These are phyloP conservation scores for Venturia aucupariae DNA, from an alignment of 2,329 filamentous ascomycete species.

Conservation along the genomic window DNA sequence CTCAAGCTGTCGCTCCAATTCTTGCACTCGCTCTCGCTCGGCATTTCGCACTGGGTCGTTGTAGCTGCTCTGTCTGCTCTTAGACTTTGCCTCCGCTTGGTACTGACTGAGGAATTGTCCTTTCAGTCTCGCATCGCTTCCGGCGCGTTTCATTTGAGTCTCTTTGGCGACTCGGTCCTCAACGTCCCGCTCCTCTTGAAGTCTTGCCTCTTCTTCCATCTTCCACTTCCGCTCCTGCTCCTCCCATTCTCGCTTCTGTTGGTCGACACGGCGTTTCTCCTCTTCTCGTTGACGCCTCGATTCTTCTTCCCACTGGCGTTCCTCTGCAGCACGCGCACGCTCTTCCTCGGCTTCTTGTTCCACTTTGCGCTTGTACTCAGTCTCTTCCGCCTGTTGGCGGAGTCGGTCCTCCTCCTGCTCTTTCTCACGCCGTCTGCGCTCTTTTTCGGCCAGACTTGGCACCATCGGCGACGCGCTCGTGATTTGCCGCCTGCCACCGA, in stretches of 20 bases:
- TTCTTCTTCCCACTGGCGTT: constrained; percentile 58
- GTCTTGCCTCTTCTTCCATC: constrained; percentile 61
- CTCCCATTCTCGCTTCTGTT: constrained; percentile 66
- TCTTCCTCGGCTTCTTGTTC: constrained; percentile 54
- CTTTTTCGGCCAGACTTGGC: constrained; percentile 75
- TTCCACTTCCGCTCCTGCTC: constrained; percentile 71
- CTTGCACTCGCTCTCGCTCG: constrained; percentile 54
- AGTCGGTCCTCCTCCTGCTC: constrained; percentile 46
- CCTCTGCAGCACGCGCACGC: constrained; percentile 52
- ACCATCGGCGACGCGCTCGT: constrained; percentile 72
- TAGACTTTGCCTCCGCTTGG: constrained; percentile 54
- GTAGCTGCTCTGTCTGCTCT: constrained; percentile 29
- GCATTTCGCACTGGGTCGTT: constrained; percentile 30
- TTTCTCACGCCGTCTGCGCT: constrained; percentile 53
- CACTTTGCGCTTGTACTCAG: constrained; percentile 37
- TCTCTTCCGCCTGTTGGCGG: constrained; percentile 42
- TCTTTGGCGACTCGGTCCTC: constrained; percentile 60
- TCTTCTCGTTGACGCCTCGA: constrained; percentile 49
- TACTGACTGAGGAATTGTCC: constrained; percentile 86
- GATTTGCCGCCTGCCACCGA: constrained; percentile 87
- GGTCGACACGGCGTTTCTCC: constrained; percentile 50
- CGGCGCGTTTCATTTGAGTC: constrained; percentile 44
- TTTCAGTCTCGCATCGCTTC: constrained; percentile 59
- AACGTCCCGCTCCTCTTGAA: constrained; percentile 63
- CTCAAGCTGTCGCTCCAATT: constrained; percentile 67